These are phyloP conservation scores for Keqinozyma sinolaborantium DNA, from an alignment of 1,139 yeast genomes.

Conservation along the genomic window DNA sequence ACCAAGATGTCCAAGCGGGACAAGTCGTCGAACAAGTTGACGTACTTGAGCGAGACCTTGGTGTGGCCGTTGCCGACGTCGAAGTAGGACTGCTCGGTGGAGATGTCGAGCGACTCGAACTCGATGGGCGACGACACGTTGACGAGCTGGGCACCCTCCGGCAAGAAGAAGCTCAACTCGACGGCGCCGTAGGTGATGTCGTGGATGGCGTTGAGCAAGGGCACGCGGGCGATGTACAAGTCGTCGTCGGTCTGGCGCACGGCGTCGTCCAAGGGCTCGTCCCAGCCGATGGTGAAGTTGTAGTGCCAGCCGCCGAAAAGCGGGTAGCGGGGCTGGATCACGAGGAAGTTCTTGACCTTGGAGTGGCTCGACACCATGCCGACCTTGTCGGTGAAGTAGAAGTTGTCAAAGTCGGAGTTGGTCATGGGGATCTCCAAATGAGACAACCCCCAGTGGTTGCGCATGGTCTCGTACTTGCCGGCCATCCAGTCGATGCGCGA, in stretches of 20 bases:
- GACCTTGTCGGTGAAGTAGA: slow-evolving; percentile 81
- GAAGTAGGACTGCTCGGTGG: slow-evolving; percentile 60
- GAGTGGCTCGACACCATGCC: slow-evolving; percentile 91
- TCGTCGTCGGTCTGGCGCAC: slow-evolving; percentile 47
- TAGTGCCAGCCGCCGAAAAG: slow-evolving; percentile 95
- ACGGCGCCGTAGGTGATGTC: slow-evolving; percentile 68
- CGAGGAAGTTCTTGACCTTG: slow-evolving; percentile 44
- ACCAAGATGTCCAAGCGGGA: slow-evolving; percentile 55
- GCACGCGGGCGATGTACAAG: slow-evolving; percentile 61
- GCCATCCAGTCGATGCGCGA: slow-evolving; percentile 75
- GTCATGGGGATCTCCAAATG: slow-evolving; percentile 56
- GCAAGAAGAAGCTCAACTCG: slow-evolving; percentile 64
- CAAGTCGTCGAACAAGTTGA: slow-evolving; percentile 70
- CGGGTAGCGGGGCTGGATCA: slow-evolving; percentile 85
- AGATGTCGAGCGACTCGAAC: slow-evolving; percentile 29
- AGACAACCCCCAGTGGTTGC: slow-evolving; percentile 47
- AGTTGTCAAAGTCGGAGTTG: slow-evolving; percentile 47
- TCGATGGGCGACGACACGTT: slow-evolving; percentile 58
- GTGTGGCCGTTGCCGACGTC: slow-evolving; percentile 81
- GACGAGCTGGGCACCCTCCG: slow-evolving; percentile 77
- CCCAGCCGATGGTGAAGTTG: slow-evolving; percentile 95
- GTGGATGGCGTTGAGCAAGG: slow-evolving; percentile 68
- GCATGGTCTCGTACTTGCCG: slow-evolving; percentile 40
- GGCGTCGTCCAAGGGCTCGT: slow-evolving; percentile 51
- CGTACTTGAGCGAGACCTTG: slow-evolving; percentile 60